Base-by-base conservation (phyloP, 257 asterid genomes). In the Striga asiatica region DNA sequence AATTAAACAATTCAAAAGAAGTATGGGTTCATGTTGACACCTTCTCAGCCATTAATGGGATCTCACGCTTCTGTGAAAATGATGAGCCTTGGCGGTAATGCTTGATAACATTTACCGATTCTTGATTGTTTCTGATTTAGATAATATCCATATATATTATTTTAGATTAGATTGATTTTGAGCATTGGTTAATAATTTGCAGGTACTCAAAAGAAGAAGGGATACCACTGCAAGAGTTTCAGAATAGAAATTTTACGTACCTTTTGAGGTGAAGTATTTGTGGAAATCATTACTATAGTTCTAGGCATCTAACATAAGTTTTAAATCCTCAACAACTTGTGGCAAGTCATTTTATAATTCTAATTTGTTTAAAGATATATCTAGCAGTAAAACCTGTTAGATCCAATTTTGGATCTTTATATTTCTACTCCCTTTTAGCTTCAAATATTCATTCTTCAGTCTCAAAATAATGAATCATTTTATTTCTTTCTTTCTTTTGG, bases 171-270 rank as follows among this genome's bases (percentile, higher is more conserved):
- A n/a, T n/a, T n/a, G n/a, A n/a, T n/a, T n/a, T n/a, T n/a, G n/a
- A n/a, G n/a, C n/a, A n/a, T n/a, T n/a, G n/a, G n/a, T n/a, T n/a
- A n/a, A n/a, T n/a, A n/a, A n/a, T n/a, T n/a, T n/a, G n/a, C 60
- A 89, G 98, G 80, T 91, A 91, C 78, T 86, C 98, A 23, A 89
- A 89, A 81, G 96, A 89, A 72, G 98, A 89, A 77, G 83, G 67
- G 48, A 81, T 91, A 62, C 66, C 77, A 50, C 21, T 72, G 71
- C 73, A 48, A 43, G 74, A 83, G 68, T 80, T 78, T 59, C 81
- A 73, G 61, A 58, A 27, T 19, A 66, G 78, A 73, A 84, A 91
- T 66, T 81, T 83, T 71, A 80, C 92, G 6, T 86, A 79, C 69
- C 86, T 91, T 60, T 66, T 91, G 54, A 86, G 88, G 98, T 81